Evolutionary conservation across 192 early-diverging fungal species (phyloP).

Genomic region (Podochytrium sp.): DNA sequence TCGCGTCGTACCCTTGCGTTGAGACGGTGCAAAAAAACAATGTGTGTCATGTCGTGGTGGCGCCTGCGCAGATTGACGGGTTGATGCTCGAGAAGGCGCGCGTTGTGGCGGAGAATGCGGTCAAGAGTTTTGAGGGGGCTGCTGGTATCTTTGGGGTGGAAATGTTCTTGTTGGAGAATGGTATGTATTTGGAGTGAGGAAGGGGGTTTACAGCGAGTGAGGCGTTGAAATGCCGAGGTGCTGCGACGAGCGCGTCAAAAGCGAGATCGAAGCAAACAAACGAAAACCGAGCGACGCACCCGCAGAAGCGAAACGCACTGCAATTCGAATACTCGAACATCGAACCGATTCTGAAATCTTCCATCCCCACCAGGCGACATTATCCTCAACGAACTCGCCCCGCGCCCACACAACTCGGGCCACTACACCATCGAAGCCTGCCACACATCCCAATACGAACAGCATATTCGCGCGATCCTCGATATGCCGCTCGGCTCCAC

Average conservation of each 20-base stretch:
- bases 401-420: constrained; percentile 98
- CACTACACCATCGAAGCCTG: constrained; percentile 99
- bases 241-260: too few relatives aligned
- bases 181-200: too few relatives aligned
- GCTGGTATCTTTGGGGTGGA: constrained; percentile 96
- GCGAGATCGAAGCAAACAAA: too few relatives aligned
- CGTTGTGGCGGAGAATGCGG: constrained; percentile 82
- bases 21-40: constrained; percentile 97
- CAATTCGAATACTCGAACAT: too few relatives aligned
- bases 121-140: constrained; percentile 71
- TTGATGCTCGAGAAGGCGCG: constrained; percentile 70
- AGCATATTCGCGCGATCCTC: constrained; percentile 87
- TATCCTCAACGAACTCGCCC: constrained; percentile 96
- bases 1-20: constrained; percentile 89
- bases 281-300: too few relatives aligned
- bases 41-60: constrained; percentile 94
- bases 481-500: constrained; percentile 89
- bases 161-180: constrained; percentile 92
- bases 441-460: constrained; percentile 96
- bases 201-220: too few relatives aligned
- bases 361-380: constrained; percentile 69
- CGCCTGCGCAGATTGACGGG: constrained; percentile 95
- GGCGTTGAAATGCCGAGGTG: too few relatives aligned
- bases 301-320: too few relatives aligned
- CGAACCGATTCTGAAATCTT: background rate